These are phyloP conservation scores for Colletotrichum cordylinicola DNA, from an alignment of 2,329 filamentous ascomycete species.

Conservation along the genomic window DNA sequence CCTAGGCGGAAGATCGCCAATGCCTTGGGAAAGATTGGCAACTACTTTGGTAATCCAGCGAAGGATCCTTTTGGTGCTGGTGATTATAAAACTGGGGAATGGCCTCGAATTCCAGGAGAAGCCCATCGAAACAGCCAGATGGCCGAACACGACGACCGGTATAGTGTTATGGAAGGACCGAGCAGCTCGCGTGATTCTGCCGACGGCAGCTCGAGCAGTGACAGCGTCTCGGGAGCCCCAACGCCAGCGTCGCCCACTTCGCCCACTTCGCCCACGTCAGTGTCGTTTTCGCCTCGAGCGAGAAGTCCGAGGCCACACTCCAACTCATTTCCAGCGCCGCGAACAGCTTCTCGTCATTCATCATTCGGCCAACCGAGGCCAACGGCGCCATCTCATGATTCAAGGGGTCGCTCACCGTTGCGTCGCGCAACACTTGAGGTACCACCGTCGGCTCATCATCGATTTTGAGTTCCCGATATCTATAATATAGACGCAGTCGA, in stretches of 20 bases:
- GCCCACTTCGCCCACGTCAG: neutral
- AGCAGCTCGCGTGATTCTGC: constrained; percentile 34
- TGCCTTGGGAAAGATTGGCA: constrained; percentile 45
- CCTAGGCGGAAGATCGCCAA: constrained; percentile 41
- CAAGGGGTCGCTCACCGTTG: neutral
- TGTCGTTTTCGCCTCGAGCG: neutral
- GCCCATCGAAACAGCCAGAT: constrained; percentile 46
- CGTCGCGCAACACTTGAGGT: neutral
- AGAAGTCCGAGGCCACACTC: neutral
- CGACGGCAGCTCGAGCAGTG: constrained; percentile 28
- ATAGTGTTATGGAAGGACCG: constrained; percentile 34
- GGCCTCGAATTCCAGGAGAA: constrained; percentile 63
- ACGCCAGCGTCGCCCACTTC: neutral
- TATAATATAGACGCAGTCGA: neutral
- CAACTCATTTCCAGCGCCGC: neutral
- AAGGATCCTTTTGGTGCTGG: constrained; percentile 53
- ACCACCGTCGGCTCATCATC: neutral
- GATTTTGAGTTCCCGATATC: neutral
- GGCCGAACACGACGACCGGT: constrained; percentile 40
- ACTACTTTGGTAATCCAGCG: constrained; percentile 52
- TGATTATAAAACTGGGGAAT: constrained; percentile 54
- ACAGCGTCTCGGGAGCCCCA: neutral
- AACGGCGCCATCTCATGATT: neutral
- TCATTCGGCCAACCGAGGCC: neutral
- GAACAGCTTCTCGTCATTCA: neutral